phyloP scores from a whole-genome alignment of 371 early-diverging fungal species.

The Entomophthora muscae region DNA sequence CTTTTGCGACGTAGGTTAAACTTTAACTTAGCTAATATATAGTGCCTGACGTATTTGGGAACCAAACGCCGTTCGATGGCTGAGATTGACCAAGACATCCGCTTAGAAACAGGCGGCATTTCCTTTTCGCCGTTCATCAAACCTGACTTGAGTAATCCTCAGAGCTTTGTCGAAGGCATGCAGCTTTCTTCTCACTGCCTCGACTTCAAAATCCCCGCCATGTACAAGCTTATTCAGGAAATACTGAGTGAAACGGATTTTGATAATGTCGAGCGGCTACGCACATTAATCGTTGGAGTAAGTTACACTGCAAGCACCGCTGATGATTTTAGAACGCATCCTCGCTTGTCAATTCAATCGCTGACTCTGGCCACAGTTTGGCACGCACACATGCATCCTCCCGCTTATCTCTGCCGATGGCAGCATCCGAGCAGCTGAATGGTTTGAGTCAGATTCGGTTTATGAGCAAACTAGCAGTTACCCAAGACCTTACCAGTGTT shows the following conservation, averaged over 20 bases:
- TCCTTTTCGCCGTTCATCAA: conserved; percentile 39
- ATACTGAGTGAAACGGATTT: conserved; percentile 56
- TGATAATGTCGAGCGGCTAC: conserved; percentile 46
- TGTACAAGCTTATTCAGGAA: conserved; percentile 54
- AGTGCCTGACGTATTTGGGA: conserved; percentile 56
- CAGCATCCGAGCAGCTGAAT: conserved; percentile 30
- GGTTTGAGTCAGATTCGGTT: conserved; percentile 73
- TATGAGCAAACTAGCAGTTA: conserved; percentile 37
- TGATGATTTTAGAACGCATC: conserved; percentile 29
- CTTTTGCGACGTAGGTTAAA: conserved; percentile 43
- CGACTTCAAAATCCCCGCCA: conserved; percentile 48
- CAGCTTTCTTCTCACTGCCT: conserved; percentile 42
- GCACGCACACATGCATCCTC: conserved; percentile 59
- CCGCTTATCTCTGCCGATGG: conserved; percentile 32
- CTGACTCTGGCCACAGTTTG: conserved; percentile 64
- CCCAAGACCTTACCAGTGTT: conserved; percentile 6
- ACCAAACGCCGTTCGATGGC: conserved; percentile 53
- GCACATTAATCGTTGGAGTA: conserved; percentile 53
- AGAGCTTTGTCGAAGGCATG: conserved; percentile 34
- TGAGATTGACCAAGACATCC: conserved; percentile 74
- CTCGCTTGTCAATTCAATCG: conserved; percentile 58
- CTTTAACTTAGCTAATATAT: neutral
- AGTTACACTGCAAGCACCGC: conserved; percentile 10
- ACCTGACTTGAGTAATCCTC: conserved; percentile 25
- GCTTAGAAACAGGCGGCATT: conserved; percentile 74